Conservation (phyloP, 352 stramenopile species). For the Phytophthora vignae region DNA sequence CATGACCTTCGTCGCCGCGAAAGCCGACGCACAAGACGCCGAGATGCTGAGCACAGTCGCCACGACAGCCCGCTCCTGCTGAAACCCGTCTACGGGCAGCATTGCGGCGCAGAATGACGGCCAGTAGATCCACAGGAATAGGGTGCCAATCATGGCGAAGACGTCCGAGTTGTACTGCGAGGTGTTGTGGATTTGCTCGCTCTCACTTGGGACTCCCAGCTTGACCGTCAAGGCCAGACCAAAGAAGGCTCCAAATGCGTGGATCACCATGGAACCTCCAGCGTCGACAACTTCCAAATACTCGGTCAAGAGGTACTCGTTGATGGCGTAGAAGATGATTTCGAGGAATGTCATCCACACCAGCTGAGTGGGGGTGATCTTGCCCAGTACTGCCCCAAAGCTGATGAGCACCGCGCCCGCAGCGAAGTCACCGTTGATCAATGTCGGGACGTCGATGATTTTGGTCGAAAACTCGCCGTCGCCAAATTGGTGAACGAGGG, state of each 20-base stretch:
- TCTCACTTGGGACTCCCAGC: slow-evolving; percentile 44
- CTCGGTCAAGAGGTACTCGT: slow-evolving; percentile 70
- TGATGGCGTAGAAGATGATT: slow-evolving; percentile 73
- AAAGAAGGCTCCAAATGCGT: slow-evolving; percentile 85
- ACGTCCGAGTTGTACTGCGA: slow-evolving; percentile 72
- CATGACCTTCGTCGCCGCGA: slow-evolving; percentile 51
- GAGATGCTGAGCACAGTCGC: slow-evolving; percentile 77
- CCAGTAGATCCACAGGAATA: slow-evolving; percentile 89
- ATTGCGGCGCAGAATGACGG: slow-evolving; percentile 84
- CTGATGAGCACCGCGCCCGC: slow-evolving; percentile 76
- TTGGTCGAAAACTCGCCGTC: slow-evolving; percentile 43
- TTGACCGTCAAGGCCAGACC: slow-evolving; percentile 65
- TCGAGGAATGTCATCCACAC: slow-evolving; percentile 77
- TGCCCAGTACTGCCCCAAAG: slow-evolving; percentile 77
- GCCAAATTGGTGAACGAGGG: slow-evolving; percentile 59
- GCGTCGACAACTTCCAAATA: slow-evolving; percentile 71
- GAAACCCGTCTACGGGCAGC: slow-evolving; percentile 57
- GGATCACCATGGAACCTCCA: slow-evolving; percentile 85
- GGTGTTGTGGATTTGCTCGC: slow-evolving; percentile 59
- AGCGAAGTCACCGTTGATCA: slow-evolving; percentile 82
- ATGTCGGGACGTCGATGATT: slow-evolving; percentile 51
- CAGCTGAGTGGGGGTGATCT: slow-evolving; percentile 73
- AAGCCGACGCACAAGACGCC: slow-evolving; percentile 59
- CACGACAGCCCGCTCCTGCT: slow-evolving; percentile 71
- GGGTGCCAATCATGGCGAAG: slow-evolving; percentile 80